Percentiles rank a stretch among this genome's conserved stretches.
phyloP scores from a whole-genome alignment of 2,329 filamentous ascomycete species.

The Alternaria brassicae region DNA sequence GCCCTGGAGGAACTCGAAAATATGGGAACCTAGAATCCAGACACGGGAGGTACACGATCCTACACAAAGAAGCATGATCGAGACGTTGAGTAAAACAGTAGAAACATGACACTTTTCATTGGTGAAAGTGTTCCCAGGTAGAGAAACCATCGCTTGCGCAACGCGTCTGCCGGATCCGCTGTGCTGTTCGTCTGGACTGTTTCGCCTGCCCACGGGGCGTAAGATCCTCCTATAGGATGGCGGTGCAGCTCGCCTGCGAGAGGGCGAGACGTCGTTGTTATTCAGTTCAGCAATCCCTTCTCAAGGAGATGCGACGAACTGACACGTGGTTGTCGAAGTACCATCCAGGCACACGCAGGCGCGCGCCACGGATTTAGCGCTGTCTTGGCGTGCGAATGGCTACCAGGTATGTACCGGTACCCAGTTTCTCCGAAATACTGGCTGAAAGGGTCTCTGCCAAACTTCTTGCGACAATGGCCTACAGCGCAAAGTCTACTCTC shows the following conservation, averaged over 20 bases:
- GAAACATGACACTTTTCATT: neutral
- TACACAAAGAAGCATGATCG: neutral
- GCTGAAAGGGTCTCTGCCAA: neutral
- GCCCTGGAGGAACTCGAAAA: neutral
- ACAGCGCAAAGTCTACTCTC: neutral
- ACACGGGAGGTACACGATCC: neutral
- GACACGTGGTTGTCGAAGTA: neutral
- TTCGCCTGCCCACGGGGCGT: neutral
- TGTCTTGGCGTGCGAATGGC: neutral
- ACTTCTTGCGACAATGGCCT: neutral
- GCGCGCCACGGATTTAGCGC: neutral
- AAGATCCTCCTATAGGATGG: neutral
- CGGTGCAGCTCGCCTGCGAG: neutral
- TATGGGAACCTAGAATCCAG: neutral
- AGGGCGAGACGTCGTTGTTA: neutral
- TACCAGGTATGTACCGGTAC: too few species aligned
- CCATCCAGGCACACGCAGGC: neutral
- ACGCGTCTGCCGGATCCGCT: neutral
- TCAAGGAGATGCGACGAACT: neutral
- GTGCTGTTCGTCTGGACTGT: neutral
- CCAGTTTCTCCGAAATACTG: neutral
- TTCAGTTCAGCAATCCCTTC: constrained; percentile 1
- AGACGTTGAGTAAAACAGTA: neutral
- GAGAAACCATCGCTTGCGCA: neutral
- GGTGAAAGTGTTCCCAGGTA: neutral